phyloP scores from a whole-genome alignment of 345 rosid genomes.

The Rhodomyrtus tomentosa region DNA sequence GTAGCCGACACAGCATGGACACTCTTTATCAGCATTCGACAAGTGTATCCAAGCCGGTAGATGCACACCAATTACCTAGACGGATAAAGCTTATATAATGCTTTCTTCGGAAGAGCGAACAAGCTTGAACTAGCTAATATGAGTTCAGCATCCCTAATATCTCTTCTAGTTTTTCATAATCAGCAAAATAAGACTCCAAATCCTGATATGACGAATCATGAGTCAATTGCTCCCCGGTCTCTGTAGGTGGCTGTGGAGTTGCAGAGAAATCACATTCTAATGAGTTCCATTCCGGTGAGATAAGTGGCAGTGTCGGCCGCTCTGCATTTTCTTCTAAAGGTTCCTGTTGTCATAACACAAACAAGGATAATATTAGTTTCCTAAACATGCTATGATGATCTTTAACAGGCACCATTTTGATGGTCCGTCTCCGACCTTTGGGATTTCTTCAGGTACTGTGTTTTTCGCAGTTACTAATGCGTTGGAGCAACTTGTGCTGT shows the following conservation, averaged over 20 bases:
- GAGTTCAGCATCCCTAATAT: not conserved
- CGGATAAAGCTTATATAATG: not conserved
- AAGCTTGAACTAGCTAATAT: not conserved
- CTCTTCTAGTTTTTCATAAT: not conserved
- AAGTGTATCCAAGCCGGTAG: not conserved
- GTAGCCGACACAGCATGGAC: not conserved
- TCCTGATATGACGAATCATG: not conserved
- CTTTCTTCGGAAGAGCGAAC: not conserved
- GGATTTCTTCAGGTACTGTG: not conserved
- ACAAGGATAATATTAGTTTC: not conserved
- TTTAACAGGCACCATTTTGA: not conserved
- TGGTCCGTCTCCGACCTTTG: not conserved
- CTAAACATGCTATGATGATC: not conserved
- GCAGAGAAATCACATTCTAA: not conserved
- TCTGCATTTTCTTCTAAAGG: not conserved
- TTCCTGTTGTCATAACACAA: not conserved
- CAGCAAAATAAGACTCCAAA: not conserved
- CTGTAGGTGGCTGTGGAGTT: not conserved
- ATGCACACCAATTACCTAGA: not conserved
- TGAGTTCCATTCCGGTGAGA: not conserved
- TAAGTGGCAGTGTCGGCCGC: not conserved
- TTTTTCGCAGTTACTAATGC: not conserved
- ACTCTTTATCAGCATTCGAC: not conserved
- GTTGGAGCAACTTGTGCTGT: not conserved
- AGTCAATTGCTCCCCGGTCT: not conserved